Conservation (phyloP, 1,284 basidiomycete genomes). For the Paramarasmius palmivorus region DNA sequence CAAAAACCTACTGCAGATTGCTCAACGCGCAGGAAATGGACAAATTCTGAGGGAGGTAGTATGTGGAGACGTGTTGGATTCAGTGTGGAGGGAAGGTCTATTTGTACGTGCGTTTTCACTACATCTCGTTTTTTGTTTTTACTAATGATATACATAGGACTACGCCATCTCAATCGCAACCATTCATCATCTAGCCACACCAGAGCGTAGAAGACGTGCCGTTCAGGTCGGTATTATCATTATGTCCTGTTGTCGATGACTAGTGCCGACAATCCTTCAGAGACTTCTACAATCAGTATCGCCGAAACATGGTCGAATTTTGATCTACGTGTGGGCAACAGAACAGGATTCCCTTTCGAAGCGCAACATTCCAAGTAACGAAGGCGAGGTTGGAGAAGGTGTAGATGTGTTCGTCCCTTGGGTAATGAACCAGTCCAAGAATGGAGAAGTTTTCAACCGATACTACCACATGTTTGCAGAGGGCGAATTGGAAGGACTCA, state of each 20-base stretch:
- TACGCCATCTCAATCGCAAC: conserved; percentile 95
- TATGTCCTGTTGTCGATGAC: background rate
- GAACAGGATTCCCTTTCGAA: conserved; percentile 89
- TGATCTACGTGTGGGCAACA: conserved; percentile 98
- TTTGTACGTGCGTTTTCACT: conserved; percentile 75
- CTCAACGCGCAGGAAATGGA: conserved; percentile 56
- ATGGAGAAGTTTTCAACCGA: conserved; percentile 66
- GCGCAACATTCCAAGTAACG: conserved; percentile 53
- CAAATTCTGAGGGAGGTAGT: conserved; percentile 67
- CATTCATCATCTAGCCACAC: conserved; percentile 89
- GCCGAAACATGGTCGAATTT: conserved; percentile 67
- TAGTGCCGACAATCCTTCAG: conserved; percentile 32
- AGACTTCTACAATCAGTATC: conserved; percentile 67
- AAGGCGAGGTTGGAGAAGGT: conserved; percentile 29
- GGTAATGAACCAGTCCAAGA: conserved; percentile 30
- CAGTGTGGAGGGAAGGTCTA: conserved; percentile 68
- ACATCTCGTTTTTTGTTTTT: background rate
- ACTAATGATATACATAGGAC: conserved; percentile 55
- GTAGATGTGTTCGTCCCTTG: conserved; percentile 52
- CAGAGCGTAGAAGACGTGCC: conserved; percentile 66
- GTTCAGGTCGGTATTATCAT: conserved; percentile 55
- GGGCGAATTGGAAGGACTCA: conserved; percentile 72
- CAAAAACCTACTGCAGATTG: conserved; percentile 75
- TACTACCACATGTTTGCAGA: conserved; percentile 93
- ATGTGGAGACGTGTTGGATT: conserved; percentile 68